Evolutionary conservation across 1,139 yeast species (phyloP).

Genomic region (Blastobotrys aristatus): DNA sequence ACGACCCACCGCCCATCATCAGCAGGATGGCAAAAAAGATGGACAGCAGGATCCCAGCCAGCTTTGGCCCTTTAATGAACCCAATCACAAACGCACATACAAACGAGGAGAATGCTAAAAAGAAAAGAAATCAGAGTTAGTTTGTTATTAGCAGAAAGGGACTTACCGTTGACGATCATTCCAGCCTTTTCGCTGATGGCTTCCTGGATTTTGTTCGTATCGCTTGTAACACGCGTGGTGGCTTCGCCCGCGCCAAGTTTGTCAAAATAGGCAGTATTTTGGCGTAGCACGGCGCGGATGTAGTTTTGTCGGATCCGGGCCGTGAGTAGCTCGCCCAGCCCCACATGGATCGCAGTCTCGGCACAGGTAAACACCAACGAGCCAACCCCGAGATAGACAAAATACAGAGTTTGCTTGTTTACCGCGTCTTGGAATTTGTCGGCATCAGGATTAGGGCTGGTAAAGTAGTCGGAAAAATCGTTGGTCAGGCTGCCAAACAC

Average conservation of each 20-base stretch:
- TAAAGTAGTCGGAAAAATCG: conserved; percentile 34
- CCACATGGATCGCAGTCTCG: conserved; percentile 37
- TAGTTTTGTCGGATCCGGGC: conserved; percentile 40
- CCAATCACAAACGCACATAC: conserved; percentile 40
- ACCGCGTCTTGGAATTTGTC: conserved; percentile 32
- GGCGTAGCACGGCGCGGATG: conserved; percentile 38
- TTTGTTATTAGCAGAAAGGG: conserved; percentile 13
- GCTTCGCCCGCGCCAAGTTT: conserved; percentile 43
- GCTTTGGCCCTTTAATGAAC: conserved; percentile 38
- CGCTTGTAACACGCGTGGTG: conserved; percentile 42
- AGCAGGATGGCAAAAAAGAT: conserved; percentile 34
- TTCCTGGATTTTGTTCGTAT: conserved; percentile 40
- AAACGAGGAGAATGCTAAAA: conserved; percentile 32
- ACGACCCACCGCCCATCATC: conserved; percentile 30
- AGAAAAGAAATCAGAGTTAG: conserved; percentile 17
- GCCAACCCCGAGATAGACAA: conserved; percentile 38
- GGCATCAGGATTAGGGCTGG: conserved; percentile 25
- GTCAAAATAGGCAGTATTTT: conserved; percentile 44
- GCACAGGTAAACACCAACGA: conserved; percentile 32
- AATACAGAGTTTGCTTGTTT: conserved; percentile 36
- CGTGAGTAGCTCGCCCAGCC: conserved; percentile 41
- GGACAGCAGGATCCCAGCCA: conserved; percentile 37
- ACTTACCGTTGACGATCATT: conserved; percentile 33
- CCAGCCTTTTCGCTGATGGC: conserved; percentile 44
- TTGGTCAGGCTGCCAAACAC: conserved; percentile 39